A percentile compares a stretch with the other conserved stretches of the same genome.
These are phyloP conservation scores for Skeletonema grethae DNA, from an alignment of 108 stramenopile genomes.

Conservation along the genomic window DNA sequence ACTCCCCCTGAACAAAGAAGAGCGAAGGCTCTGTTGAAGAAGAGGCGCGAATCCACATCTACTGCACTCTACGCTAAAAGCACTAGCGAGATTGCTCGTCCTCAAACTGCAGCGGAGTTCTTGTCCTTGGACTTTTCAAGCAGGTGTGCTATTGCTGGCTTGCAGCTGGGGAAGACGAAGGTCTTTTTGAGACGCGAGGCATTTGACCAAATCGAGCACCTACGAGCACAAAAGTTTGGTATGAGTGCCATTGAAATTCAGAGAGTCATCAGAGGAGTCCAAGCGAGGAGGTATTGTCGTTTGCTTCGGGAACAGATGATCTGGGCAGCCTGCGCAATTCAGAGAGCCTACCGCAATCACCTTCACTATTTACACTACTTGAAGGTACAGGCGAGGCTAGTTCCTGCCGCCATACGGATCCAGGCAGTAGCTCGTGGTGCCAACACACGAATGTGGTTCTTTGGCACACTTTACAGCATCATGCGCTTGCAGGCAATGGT, in stretches of 20 bases:
- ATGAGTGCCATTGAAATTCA: conserved; percentile 69
- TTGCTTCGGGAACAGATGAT: conserved; percentile 36
- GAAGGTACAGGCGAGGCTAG: conserved; percentile 51
- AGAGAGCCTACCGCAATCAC: conserved; percentile 67
- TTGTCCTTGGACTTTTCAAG: conserved; percentile 74
- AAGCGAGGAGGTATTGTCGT: conserved; percentile 52
- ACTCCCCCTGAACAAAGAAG: conserved; percentile 60
- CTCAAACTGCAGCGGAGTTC: conserved; percentile 67
- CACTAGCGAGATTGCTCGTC: conserved; percentile 58
- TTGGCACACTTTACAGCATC: conserved; percentile 41
- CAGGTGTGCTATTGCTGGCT: conserved; percentile 80
- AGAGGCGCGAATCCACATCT: conserved; percentile 25
- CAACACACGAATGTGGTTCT: conserved; percentile 48
- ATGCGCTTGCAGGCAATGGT: conserved; percentile 51
- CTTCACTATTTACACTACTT: conserved; percentile 49
- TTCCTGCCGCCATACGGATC: conserved; percentile 38
- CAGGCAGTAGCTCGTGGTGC: conserved; percentile 46
- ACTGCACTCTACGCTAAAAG: conserved; percentile 24
- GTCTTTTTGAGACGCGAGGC: conserved; percentile 90
- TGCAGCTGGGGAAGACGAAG: conserved; percentile 89
- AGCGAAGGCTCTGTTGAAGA: conserved; percentile 34
- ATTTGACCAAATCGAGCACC: conserved; percentile 84
- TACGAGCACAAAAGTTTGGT: conserved; percentile 73
- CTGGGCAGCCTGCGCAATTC: conserved; percentile 60
- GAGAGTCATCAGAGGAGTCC: conserved; percentile 66